Evolutionary conservation across 2,329 filamentous ascomycete genomes (phyloP), one percentile per base, ranked within the genome.

Genomic region (Fusarium camptoceras): DNA sequence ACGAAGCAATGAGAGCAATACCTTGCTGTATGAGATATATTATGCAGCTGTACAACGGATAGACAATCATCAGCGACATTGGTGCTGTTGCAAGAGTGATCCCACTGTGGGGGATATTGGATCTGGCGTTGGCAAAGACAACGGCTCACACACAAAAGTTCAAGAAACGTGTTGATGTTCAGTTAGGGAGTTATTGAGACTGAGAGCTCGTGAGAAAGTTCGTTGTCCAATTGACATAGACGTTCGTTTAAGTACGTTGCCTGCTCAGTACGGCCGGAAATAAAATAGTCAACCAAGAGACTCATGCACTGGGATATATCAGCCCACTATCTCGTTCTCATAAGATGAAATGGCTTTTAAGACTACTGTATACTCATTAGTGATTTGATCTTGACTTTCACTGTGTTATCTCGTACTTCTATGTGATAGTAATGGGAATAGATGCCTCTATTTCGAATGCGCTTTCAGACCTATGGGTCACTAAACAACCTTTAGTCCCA

Each of bases 161-260:
- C 4, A 31, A 31, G 4, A 37, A 5, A 37, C 2, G 15, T 11
- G 5, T 6, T 37, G 2, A 37, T 10, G 16, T 6, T 3, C 16
- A 37, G 9, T 37, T 18, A 11, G 9, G 28, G 31, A 37, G 9
- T 37, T 5, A n/a, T n/a, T n/a, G 18, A 37, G 34, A 37, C 18
- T 6, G 9, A 11, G 5, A 11, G 16, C 9, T 37, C 1, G 31
- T 4, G 16, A 18, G 16, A 0, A 11, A 37, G 11, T 3, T 18
- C 31, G 8, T 6, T n/a, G n/a, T 6, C 0, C 5, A 11, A 0
- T 6, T 37, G 18, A 6, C 0, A 37, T 11, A n/a, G n/a, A n/a
- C 5, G 34, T 4, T 37, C 16, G 5, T 11, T 37, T 2, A 6
- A n/a, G 16, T 37, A n/a, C 7, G 34, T 37, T n/a, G 3, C 10